These are phyloP conservation scores for Heliosperma pusillum DNA, from an alignment of 148 eudicot species.

Conservation along the genomic window DNA sequence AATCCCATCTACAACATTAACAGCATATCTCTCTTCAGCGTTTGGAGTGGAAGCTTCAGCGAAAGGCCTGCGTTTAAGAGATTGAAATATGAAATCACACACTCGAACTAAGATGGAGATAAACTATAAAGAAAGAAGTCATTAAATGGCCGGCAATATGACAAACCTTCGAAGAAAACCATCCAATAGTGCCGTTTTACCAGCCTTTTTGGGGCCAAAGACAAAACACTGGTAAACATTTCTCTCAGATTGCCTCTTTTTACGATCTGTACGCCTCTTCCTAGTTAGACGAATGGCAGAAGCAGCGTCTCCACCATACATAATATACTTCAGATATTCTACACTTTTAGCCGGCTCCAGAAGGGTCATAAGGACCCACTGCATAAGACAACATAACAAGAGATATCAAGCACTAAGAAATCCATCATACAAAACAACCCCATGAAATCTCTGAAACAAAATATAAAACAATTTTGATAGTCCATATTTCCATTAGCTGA, in stretches of 20 bases:
- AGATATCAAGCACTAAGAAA: slow-evolving; percentile 2
- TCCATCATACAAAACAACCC: neutral
- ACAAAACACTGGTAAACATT: slow-evolving; percentile 91
- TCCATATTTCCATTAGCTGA: neutral
- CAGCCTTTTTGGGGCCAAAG: slow-evolving; percentile 86
- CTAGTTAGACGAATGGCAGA: slow-evolving; percentile 80
- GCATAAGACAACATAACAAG: slow-evolving; percentile 26
- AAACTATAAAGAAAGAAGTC: neutral
- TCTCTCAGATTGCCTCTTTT: slow-evolving; percentile 78
- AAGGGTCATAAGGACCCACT: slow-evolving; percentile 97
- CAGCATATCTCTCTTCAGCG: slow-evolving; percentile 63
- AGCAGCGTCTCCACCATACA: slow-evolving; percentile 78
- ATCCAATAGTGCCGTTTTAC: slow-evolving; percentile 74
- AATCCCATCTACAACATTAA: slow-evolving; percentile 52
- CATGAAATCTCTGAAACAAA: neutral
- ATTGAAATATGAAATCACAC: neutral
- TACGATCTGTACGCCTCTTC: slow-evolving; percentile 75
- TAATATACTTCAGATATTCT: slow-evolving; percentile 78
- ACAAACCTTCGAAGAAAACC: slow-evolving; percentile 72
- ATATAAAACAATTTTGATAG: neutral
- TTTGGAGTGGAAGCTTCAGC: slow-evolving; percentile 48
- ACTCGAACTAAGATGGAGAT: neutral
- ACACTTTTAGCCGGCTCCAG: slow-evolving; percentile 79
- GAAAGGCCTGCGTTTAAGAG: slow-evolving; percentile 51
- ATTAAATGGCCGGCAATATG: neutral